A percentile compares a stretch with the other conserved stretches of the same genome.
Evolutionary conservation across 345 rosid species (phyloP).

Genomic region (Pugionium dolabratum): DNA sequence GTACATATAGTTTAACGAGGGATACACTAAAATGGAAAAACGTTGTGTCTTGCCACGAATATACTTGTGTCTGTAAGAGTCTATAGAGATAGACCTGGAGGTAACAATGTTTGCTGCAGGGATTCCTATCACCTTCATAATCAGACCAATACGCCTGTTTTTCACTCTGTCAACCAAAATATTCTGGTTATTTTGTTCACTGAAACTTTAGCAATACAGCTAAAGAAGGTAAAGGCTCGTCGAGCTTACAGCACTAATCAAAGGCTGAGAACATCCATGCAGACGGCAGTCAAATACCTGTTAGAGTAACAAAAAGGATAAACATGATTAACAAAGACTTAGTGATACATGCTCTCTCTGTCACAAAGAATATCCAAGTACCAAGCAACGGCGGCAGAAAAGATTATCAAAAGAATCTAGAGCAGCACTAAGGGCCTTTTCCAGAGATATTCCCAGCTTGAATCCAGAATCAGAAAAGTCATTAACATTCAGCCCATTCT

Average conservation of each 20-base stretch:
- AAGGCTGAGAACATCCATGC: constrained; percentile 94
- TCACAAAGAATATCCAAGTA: constrained; percentile 40
- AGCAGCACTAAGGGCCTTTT: constrained; percentile 83
- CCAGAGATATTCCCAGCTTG: constrained; percentile 62
- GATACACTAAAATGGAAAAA: constrained; percentile 14
- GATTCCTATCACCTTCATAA: constrained; percentile 76
- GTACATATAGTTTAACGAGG: constrained; percentile 3
- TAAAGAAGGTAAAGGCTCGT: constrained; percentile 24
- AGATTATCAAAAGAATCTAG: constrained; percentile 98
- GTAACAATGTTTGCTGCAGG: constrained; percentile 85
- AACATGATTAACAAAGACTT: constrained; percentile 15
- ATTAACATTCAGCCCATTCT: constrained; percentile 49
- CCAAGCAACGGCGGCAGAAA: constrained; percentile 98
- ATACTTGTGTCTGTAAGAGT: constrained; percentile 7
- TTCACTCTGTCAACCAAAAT: constrained; percentile 71
- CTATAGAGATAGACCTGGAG: constrained; percentile 58
- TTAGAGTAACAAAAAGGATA: constrained; percentile 29
- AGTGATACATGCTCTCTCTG: constrained; percentile 13
- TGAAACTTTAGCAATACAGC: constrained; percentile 11
- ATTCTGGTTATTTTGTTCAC: constrained; percentile 34
- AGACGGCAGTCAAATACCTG: constrained; percentile 98
- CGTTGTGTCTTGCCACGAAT: constrained; percentile 5
- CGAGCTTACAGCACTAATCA: constrained; percentile 77
- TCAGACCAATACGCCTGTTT: constrained; percentile 78
- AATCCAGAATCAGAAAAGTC: constrained; percentile 48